Evolutionary conservation across 257 asterid species (phyloP).

Genomic region (Nyctanthes arbortristis): DNA sequence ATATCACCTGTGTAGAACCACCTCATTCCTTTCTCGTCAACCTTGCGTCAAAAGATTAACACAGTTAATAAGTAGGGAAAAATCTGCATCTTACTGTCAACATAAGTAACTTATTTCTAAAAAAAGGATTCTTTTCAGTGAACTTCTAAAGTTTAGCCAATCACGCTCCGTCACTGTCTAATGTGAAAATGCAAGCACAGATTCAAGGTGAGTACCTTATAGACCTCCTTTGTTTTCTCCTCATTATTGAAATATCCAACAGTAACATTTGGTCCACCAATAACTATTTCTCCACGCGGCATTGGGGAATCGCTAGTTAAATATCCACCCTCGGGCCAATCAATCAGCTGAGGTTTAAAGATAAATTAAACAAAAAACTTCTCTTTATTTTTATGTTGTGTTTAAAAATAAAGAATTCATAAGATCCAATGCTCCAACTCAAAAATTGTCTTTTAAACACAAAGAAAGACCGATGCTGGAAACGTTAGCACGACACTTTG

Average conservation of each 20-base stretch:
- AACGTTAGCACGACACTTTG: neutral
- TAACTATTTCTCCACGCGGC: conserved; percentile 91
- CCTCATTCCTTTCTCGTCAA: conserved; percentile 80
- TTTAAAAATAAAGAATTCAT: neutral
- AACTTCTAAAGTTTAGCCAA: conserved; percentile 1
- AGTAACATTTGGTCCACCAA: conserved; percentile 96
- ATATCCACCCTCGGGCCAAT: conserved; percentile 98
- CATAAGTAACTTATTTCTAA: neutral
- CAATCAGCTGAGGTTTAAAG: conserved; percentile 63
- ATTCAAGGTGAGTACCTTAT: conserved; percentile 57
- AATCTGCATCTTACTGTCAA: neutral
- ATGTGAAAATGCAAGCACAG: neutral
- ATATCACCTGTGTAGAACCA: conserved; percentile 96
- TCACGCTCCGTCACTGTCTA: conserved; percentile 1
- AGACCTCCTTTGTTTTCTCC: conserved; percentile 84
- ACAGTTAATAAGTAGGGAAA: neutral
- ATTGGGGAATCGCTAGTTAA: conserved; percentile 70
- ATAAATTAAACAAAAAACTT: neutral
- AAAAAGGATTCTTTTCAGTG: neutral
- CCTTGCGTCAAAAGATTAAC: conserved; percentile 39
- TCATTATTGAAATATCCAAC: conserved; percentile 89
- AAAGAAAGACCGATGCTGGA: neutral
- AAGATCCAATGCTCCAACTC: neutral
- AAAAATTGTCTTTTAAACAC: neutral
- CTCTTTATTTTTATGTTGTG: neutral